Evolutionary conservation across 306 rosid genomes (phyloP).

Genomic region (Morella rubra): DNA sequence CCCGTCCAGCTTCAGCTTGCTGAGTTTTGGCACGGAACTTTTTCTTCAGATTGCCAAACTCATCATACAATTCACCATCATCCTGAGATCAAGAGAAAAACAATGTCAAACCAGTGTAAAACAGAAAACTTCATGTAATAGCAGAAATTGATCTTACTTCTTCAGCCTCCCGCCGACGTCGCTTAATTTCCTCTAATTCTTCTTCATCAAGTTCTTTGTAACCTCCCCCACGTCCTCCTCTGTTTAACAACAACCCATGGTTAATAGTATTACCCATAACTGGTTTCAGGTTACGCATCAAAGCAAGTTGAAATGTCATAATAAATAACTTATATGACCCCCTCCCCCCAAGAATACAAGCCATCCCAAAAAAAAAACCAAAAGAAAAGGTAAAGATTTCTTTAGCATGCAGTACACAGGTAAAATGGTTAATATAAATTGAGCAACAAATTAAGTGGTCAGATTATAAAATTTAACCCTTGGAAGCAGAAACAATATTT

Average conservation of each 20-base stretch:
- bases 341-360: background rate
- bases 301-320: background rate
- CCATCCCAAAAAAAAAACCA: too few species aligned
- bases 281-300: conserved; percentile 9
- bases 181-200: conserved; percentile 90
- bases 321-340: background rate
- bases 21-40: conserved; percentile 91
- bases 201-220: conserved; percentile 99
- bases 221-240: conserved; percentile 99
- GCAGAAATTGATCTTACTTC: conserved; percentile 57
- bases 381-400: background rate
- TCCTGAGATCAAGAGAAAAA: conserved; percentile 51
- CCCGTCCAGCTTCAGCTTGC: conserved; percentile 73
- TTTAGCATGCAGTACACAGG: background rate
- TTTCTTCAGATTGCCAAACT: conserved; percentile 97
- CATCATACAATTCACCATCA: conserved; percentile 97
- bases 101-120: conserved; percentile 19
- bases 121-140: conserved; percentile 8
- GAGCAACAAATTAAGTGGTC: background rate
- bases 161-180: conserved; percentile 94
- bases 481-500: background rate
- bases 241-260: conserved; percentile 30
- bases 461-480: background rate
- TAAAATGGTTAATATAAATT: background rate
- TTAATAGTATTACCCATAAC: conserved; percentile 20